Evolutionary conservation across 2,329 filamentous ascomycete species (phyloP), one percentile per base, ranked within the genome.

Genomic region (Aspergillus brasiliensis): DNA sequence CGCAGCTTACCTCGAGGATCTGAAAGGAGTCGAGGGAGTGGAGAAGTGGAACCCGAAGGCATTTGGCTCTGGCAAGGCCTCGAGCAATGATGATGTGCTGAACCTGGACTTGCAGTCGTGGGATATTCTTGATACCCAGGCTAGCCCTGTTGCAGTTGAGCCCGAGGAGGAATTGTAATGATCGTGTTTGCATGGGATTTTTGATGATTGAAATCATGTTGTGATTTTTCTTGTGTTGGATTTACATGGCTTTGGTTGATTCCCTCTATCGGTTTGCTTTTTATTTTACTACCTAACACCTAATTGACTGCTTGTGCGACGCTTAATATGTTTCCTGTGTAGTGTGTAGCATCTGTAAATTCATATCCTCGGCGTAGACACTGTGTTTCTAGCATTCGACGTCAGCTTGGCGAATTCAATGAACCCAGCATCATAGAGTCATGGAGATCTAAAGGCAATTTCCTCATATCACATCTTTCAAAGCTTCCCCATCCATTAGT

Each of bases 31-130:
- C 0, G 75, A 79, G 59, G 79, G 79, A 1, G 77, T 80, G 0
- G 80, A 82, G 71, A 81, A 80, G 71, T 82, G 81, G 81, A 69
- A 75, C 56, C 68, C 78, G 11, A 80, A 81, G 68, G 71, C 66
- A 0, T 82, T 78, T 65, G 81, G 81, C 0, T 57, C 60, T 7
- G 81, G 81, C 3, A 81, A 80, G 71, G 81, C 81, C 1, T 77
- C 81, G 69, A 72, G 70, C 15, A 67, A 73, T 25, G 66, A 72
- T n/a, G 74, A 76, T 58, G 68, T 59, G 59, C 51, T 66, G 19
- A 59, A 65, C 48, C 19, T 49, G 38, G 44, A 61, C 7, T 59
- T 65, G 7, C 54, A 47, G 25, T 40, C 55, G n/a, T 66, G 64
- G 64, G 38, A 55, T 52, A 48, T 65, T 15, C 44, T 66, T 21